Percentiles rank a stretch among this genome's conserved stretches.
Evolutionary conservation across 805 yeast species (phyloP).

Genomic region (Starmerella vaccinii): DNA sequence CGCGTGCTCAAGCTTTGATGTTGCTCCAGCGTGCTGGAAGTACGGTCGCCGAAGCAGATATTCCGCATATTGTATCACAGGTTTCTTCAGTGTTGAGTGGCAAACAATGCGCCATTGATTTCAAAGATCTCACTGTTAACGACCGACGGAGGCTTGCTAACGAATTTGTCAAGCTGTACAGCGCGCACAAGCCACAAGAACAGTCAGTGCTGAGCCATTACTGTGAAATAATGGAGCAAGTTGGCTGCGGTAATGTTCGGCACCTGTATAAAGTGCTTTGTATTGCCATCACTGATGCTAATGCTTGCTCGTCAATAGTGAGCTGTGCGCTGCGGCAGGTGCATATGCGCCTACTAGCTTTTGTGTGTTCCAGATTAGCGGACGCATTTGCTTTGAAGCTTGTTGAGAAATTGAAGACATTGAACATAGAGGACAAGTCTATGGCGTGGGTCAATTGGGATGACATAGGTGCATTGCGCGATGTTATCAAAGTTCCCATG

Average conservation of each 20-base stretch:
- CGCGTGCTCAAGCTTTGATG: slow-evolving; percentile 20
- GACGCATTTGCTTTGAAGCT: slow-evolving; percentile 12
- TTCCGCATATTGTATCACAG: background rate
- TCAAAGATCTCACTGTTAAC: background rate
- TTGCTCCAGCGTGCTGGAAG: slow-evolving; percentile 12
- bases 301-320: slow-evolving; percentile 3
- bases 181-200: background rate
- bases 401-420: background rate
- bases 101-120: background rate
- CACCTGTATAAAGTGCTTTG: slow-evolving; percentile 8
- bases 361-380: slow-evolving; percentile 12
- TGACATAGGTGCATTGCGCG: slow-evolving; percentile 14
- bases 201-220: background rate
- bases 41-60: background rate
- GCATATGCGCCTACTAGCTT: slow-evolving; percentile 16
- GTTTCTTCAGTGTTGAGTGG: background rate
- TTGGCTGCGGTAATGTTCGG: slow-evolving; percentile 10
- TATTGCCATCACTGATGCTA: slow-evolving; percentile 1
- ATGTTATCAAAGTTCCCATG: slow-evolving; percentile 14
- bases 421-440: background rate
- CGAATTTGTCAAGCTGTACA: slow-evolving; percentile 3
- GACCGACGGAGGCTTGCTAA: slow-evolving; percentile 7
- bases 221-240: slow-evolving; percentile 6
- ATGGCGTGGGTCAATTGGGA: slow-evolving; percentile 17
- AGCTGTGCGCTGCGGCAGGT: slow-evolving; percentile 19